Evolutionary conservation across 805 yeast species (phyloP), one percentile per base, ranked within the genome.

Genomic region (Candida insectalens): DNA sequence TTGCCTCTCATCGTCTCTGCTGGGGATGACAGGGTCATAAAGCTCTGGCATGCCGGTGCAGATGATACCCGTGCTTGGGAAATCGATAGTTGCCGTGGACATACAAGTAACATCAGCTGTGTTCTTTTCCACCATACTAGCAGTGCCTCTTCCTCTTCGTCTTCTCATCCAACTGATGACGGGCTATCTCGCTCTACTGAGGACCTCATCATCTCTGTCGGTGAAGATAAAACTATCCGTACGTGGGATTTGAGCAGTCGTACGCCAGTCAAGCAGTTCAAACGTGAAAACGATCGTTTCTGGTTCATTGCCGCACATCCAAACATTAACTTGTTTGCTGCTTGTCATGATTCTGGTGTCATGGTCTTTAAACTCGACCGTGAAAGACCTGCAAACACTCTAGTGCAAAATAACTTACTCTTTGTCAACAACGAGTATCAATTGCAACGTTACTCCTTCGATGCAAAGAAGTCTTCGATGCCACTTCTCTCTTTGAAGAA

Each of bases 31-130:
- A 74, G 97, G 45, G 78, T 89, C 44, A 84, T 92, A 37, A 89
- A 89, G 59, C 67, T 94, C 44, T 92, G 98, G 98, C 74, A 97
- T 62, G 85, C 87, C 96, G 78, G 87, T 50, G 12, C 12, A 12
- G 12, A 12, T 12, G 96, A 92, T 45, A 77, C 94, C 25, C 85
- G 88, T 61, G 98, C 98, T 17, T 92, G 97, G 97, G 98, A 94
- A 59, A 94, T 94, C 39, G 99, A 92, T 56, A 83, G 96, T 19
- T 89, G 96, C 60, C 76, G 98, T 53, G 98, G 98, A 36, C 99
- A 92, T 60, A 83, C 95, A 19, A 88, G 88, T 52, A 87, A 83
- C 55, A 95, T 92, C 34, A 77, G 87, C 33, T 69, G 92, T 57
- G 87, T 84, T 25, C 64, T 83, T 34, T 94, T 94, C 73, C 96